phyloP scores from a whole-genome alignment of 2,329 filamentous ascomycete genomes.

The Fusarium tuaranense region DNA sequence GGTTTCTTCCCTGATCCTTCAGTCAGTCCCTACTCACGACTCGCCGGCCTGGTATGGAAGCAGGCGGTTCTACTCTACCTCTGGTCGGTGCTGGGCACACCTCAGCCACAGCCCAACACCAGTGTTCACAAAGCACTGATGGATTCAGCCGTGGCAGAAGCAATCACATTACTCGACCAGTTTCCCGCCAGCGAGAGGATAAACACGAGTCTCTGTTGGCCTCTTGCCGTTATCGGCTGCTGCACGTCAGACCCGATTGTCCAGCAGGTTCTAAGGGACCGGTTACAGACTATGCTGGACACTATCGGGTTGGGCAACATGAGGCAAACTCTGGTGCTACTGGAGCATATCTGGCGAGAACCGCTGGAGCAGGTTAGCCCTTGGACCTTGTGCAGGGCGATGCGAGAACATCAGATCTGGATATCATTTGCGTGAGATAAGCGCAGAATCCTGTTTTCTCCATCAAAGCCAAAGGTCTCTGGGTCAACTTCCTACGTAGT shows the following conservation, averaged over 20 bases:
- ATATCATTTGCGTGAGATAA: slow-evolving; percentile 59
- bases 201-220: slow-evolving; percentile 56
- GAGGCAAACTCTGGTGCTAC: slow-evolving; percentile 54
- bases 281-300: slow-evolving; percentile 50
- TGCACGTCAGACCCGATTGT: slow-evolving; percentile 50
- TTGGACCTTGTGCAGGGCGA: slow-evolving; percentile 58
- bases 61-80: slow-evolving; percentile 59
- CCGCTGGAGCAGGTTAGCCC: slow-evolving; percentile 49
- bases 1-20: slow-evolving; percentile 52
- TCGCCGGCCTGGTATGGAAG: slow-evolving; percentile 58
- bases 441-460: slow-evolving; percentile 19
- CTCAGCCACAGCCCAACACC: slow-evolving; percentile 35
- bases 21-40: slow-evolving; percentile 51
- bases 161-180: slow-evolving; percentile 46
- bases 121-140: slow-evolving; percentile 43
- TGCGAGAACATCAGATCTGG: slow-evolving; percentile 60
- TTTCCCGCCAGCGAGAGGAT: slow-evolving; percentile 49
- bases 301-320: slow-evolving; percentile 60
- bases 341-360: slow-evolving; percentile 57
- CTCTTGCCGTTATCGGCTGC: slow-evolving; percentile 53
- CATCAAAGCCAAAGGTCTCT: slow-evolving; percentile 10
- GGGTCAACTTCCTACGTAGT: neutral
- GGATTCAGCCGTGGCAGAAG: slow-evolving; percentile 46
- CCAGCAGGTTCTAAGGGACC: slow-evolving; percentile 49
- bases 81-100: slow-evolving; percentile 49